phyloP scores from a whole-genome alignment of 805 yeast species.

The Zygotorulaspora danielsina region DNA sequence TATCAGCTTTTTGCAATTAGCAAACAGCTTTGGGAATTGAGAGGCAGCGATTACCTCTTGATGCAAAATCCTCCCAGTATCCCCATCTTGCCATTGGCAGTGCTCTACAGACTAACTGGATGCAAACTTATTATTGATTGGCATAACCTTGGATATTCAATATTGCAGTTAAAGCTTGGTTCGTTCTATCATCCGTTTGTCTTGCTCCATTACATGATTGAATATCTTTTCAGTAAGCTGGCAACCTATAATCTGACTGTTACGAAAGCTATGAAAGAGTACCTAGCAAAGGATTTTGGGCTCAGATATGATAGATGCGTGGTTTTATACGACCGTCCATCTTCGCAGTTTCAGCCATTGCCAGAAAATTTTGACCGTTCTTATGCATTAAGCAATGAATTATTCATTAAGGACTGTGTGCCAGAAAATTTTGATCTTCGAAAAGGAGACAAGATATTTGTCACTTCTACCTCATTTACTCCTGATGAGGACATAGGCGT shows the following conservation, averaged over 20 bases:
- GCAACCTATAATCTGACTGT: slow-evolving; percentile 79
- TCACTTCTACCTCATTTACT: slow-evolving; percentile 90
- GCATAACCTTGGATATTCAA: slow-evolving; percentile 91
- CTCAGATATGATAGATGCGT: slow-evolving; percentile 46
- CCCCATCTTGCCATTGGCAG: slow-evolving; percentile 67
- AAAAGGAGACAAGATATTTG: slow-evolving; percentile 55
- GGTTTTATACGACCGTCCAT: slow-evolving; percentile 86
- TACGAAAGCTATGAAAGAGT: slow-evolving; percentile 65
- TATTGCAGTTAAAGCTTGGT: slow-evolving; percentile 62
- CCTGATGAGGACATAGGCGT: slow-evolving; percentile 86
- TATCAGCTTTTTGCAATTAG: slow-evolving; percentile 50
- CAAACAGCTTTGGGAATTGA: slow-evolving; percentile 45
- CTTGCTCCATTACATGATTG: slow-evolving; percentile 55
- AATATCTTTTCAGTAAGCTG: slow-evolving; percentile 52
- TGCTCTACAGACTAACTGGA: slow-evolving; percentile 51
- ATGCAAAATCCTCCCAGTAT: slow-evolving; percentile 92
- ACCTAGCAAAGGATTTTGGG: slow-evolving; percentile 52
- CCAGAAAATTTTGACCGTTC: slow-evolving; percentile 22
- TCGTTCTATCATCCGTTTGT: slow-evolving; percentile 57
- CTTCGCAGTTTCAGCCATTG: slow-evolving; percentile 57
- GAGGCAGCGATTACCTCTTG: slow-evolving; percentile 64
- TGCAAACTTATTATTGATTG: slow-evolving; percentile 80
- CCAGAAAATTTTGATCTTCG: slow-evolving; percentile 34
- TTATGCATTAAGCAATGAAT: slow-evolving; percentile 16
- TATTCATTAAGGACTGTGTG: slow-evolving; percentile 37